Evolutionary conservation across 495 filamentous ascomycete genomes (phyloP), one percentile per base, ranked within the genome.

Genomic region (Penicillium cosmopolitanum): DNA sequence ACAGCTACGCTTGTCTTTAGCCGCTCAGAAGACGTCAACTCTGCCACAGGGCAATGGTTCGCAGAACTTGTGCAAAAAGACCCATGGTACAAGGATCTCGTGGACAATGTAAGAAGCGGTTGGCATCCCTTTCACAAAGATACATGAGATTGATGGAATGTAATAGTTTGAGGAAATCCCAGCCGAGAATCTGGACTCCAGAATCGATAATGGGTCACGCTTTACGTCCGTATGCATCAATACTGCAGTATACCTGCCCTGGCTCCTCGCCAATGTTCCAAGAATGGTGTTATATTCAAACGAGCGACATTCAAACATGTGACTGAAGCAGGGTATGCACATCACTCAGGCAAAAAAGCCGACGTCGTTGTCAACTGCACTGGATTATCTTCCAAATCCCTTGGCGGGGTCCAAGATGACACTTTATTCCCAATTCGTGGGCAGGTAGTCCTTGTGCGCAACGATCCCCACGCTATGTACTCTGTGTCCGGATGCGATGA

Each of bases 141-240:
- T 23, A 23, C 10, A 51, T 51, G 11, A 43, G 10, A 21, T 53
- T 67, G 13, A 69, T 47, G 2, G 15, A 3, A 6, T 16, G 6
- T n/a, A 4, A 11, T 51, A 84, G 82, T 85, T 90, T 73, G 78
- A 81, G 55, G 72, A 82, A 50, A 63, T 96, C 0, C 66, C 79
- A 8, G 60, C 78, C 53, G 69, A 77, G 0, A 73, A 88, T 38
- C 73, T 96, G 8, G 82, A 82, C 0, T 55, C 69, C 2, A 86
- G 81, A 7, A 82, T 85, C 40, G 85, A 91, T 55, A 87, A 85
- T n/a, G 94, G 81, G 5, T 89, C 84, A 44, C 74, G 80, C 42
- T 97, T 93, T 71, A 90, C 82, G 6, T 93, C 89, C 0, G 88
- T 96, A 35, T 97, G 93, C 73, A 94, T 98, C 68, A 97, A 98